Conservation (phyloP, 1,284 basidiomycete genomes). For the Leccinum fallax region DNA sequence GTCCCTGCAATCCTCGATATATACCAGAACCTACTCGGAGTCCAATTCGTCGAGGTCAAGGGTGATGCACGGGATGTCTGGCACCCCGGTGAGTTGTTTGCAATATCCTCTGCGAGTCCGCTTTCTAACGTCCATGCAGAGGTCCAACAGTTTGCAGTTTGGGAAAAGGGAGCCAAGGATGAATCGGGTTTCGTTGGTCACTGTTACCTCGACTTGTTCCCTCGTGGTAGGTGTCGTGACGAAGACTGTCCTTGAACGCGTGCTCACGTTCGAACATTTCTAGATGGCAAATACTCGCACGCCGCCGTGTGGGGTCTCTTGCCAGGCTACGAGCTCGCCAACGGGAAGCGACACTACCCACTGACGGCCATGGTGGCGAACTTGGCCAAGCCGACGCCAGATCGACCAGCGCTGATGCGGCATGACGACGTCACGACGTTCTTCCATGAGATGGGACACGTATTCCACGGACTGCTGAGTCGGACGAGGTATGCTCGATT, state of each 20-base stretch:
- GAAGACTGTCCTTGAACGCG: too few species aligned
- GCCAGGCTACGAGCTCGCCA: constrained; percentile 54
- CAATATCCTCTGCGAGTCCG: background rate
- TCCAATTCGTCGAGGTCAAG: constrained; percentile 67
- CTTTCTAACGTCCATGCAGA: constrained; percentile 44
- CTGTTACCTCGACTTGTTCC: constrained; percentile 85
- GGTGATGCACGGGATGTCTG: constrained; percentile 53
- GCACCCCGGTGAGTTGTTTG: constrained; percentile 61
- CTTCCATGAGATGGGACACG: constrained; percentile 87
- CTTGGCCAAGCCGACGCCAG: constrained; percentile 78
- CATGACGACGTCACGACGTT: constrained; percentile 81
- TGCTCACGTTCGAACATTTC: background rate
- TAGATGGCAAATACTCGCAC: constrained; percentile 81
- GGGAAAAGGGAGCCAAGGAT: constrained; percentile 73
- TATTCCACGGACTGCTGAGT: constrained; percentile 81
- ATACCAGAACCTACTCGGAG: constrained; percentile 78
- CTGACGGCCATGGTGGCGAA: constrained; percentile 85
- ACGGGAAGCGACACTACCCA: constrained; percentile 70
- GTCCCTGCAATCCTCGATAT: constrained; percentile 77
- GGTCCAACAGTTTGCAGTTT: constrained; percentile 77
- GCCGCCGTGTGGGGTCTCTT: constrained; percentile 83
- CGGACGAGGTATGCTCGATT: constrained; percentile 74
- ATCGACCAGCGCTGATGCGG: constrained; percentile 80
- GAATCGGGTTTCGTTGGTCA: constrained; percentile 74
- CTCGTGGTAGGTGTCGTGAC: constrained; percentile 78